Base-by-base conservation (phyloP, 192 early-diverging fungal genomes). In the Dimargaris cristalligena region DNA sequence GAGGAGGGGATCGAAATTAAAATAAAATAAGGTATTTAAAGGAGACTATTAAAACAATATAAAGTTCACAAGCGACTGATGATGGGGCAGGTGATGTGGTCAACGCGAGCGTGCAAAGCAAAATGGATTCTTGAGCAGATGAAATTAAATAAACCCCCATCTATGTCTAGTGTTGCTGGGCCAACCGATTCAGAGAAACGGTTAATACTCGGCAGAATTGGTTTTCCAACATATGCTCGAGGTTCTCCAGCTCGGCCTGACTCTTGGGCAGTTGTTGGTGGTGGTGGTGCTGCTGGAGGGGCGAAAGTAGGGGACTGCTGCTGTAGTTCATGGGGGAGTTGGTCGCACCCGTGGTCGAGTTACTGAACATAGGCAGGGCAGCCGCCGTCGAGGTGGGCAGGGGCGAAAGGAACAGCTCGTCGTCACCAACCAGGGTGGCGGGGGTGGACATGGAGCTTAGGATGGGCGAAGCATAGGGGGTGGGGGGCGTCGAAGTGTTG, bases 391-490 rank as follows among this genome's bases (percentile, higher is more conserved):
- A 16, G 13, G 14, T 23, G 50, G 2, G 1, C 13, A 2, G 22
- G 22, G 28, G 16, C 20, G 2, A 16, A 30, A 14, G 22, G 13
- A 52, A 30, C 13, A 52, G 14, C 30, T 52, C 50, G 2, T 52
- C 50, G 50, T 52, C 50, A 52, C 50, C 50, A 2, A 52, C 30
- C 30, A 52, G 8, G 2, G 50, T 52, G 14, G 20, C 50, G 14
- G 50, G 50, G 25, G 50, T 29, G 1, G 50, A 52, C 30, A 52
- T 23, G 30, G 50, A 18, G 50, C 22, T 52, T 2, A 52, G 30
- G 2, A 52, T 26, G 2, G 50, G 50, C 20, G 50, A 52, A 26
- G 50, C 50, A 26, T 2, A 52, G 30, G 50, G 50, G 22, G 50
- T 52, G 23, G 50, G 50, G 14, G 50, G 50, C 26, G 50, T 16